These are phyloP conservation scores for Hypoxylon subgilvum DNA, from an alignment of 495 filamentous ascomycete genomes.

Conservation along the genomic window DNA sequence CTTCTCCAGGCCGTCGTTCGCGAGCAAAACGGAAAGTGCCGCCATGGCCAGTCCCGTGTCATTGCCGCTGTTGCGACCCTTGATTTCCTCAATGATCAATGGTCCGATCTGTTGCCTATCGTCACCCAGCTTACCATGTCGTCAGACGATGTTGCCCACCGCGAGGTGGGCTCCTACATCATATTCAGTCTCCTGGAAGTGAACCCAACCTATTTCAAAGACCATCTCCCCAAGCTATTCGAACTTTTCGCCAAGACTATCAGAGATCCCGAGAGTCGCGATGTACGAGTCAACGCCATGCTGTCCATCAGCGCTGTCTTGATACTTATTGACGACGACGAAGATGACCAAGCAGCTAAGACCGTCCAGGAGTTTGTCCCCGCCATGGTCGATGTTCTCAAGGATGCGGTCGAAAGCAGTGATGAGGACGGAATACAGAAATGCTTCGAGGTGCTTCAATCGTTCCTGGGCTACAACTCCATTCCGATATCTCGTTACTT, in stretches of 20 bases:
- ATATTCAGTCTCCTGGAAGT: slow-evolving; percentile 89
- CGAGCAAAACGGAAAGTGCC: slow-evolving; percentile 73
- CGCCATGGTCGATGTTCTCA: slow-evolving; percentile 86
- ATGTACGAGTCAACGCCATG: slow-evolving; percentile 94
- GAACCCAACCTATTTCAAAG: slow-evolving; percentile 77
- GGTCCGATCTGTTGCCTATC: slow-evolving; percentile 78
- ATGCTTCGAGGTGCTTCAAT: slow-evolving; percentile 97
- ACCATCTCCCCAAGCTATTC: slow-evolving; percentile 78
- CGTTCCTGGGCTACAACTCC: slow-evolving; percentile 85
- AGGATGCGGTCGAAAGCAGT: slow-evolving; percentile 73
- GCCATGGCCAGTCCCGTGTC: slow-evolving; percentile 86
- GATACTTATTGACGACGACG: slow-evolving; percentile 84
- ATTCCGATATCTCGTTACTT: slow-evolving; percentile 84
- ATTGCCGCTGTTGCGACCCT: slow-evolving; percentile 85
- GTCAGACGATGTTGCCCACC: slow-evolving; percentile 73
- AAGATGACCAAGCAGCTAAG: slow-evolving; percentile 72
- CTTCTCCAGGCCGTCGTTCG: slow-evolving; percentile 80
- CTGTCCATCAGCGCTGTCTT: slow-evolving; percentile 88
- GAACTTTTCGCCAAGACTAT: slow-evolving; percentile 86
- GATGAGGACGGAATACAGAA: slow-evolving; percentile 88
- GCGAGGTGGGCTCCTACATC: slow-evolving; percentile 90
- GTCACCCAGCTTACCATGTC: slow-evolving; percentile 75
- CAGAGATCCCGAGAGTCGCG: slow-evolving; percentile 83
- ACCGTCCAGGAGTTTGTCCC: slow-evolving; percentile 80
- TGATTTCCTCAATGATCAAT: slow-evolving; percentile 86